Conservation (phyloP, 352 stramenopile genomes). For the Globisporangium emineosum region DNA sequence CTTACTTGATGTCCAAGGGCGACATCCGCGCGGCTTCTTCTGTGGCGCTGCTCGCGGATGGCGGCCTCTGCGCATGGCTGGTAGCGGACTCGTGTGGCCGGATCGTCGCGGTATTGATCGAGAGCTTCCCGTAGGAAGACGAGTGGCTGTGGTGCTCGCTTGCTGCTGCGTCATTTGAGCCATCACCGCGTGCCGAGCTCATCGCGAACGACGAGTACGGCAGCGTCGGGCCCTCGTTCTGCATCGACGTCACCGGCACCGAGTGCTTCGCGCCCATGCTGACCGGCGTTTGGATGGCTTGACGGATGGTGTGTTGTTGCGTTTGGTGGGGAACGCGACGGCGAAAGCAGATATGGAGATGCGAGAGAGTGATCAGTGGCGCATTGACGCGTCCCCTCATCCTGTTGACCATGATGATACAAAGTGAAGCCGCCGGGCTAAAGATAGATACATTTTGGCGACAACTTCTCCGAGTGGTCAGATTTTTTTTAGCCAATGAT, state of each 20-base stretch:
- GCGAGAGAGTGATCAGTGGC: not conserved
- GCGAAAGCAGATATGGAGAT: not conserved
- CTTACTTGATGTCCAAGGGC: slow-evolving; percentile 71
- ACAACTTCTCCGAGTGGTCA: not conserved
- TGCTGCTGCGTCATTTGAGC: not conserved
- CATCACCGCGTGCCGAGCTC: not conserved
- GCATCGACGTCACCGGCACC: slow-evolving; percentile 39
- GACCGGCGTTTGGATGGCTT: not conserved
- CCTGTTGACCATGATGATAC: not conserved
- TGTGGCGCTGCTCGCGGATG: slow-evolving; percentile 1
- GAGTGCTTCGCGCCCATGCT: slow-evolving; percentile 70
- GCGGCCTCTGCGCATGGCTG: not conserved
- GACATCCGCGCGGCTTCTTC: slow-evolving; percentile 21
- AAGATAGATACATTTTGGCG: slow-evolving; percentile 1
- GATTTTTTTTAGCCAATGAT: not conserved
- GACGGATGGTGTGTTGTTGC: not conserved
- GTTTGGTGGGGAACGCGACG: not conserved
- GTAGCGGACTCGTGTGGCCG: slow-evolving; percentile 35
- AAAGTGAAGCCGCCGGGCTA: not conserved
- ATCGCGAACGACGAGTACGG: slow-evolving; percentile 16
- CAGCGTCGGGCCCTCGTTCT: slow-evolving; percentile 13
- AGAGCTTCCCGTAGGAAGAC: slow-evolving; percentile 21
- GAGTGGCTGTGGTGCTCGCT: slow-evolving; percentile 10
- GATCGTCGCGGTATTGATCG: slow-evolving; percentile 41
- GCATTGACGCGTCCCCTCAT: not conserved